phyloP scores from a whole-genome alignment of 116 monocot genomes.

The Zostera marina region DNA sequence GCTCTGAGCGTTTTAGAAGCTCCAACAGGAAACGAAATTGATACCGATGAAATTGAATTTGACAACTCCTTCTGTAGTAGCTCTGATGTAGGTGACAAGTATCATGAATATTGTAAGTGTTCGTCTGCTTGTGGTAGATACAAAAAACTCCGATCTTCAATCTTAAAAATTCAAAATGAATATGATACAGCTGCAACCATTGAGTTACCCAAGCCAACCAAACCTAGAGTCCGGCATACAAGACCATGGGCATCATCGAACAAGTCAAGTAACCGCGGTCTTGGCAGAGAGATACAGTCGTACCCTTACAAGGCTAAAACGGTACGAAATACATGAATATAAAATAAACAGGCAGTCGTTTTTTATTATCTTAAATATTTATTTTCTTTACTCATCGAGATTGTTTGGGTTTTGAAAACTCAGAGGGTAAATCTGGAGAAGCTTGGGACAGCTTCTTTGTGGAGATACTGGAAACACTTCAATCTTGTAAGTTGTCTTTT shows the following conservation, averaged over 20 bases:
- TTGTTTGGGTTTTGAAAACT: background rate
- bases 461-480: constrained; percentile 86
- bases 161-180: background rate
- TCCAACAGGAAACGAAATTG: constrained; percentile 44
- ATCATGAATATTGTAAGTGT: constrained; percentile 30
- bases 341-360: background rate
- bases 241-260: constrained; percentile 44
- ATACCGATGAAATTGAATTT: constrained; percentile 25
- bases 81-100: constrained; percentile 27
- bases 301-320: constrained; percentile 23
- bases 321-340: constrained; percentile 41
- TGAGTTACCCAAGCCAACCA: constrained; percentile 49
- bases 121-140: background rate
- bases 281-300: constrained; percentile 22
- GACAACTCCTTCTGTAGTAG: constrained; percentile 46
- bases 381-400: background rate
- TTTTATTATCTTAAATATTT: background rate
- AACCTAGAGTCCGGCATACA: constrained; percentile 46
- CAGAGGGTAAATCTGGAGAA: constrained; percentile 73
- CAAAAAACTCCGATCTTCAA: too few species aligned
- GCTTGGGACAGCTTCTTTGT: constrained; percentile 53
- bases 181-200: constrained; percentile 23
- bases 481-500: constrained; percentile 40
- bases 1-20: constrained; percentile 61
- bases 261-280: constrained; percentile 24